Percentiles rank a stretch among this genome's conserved stretches.
Conservation (phyloP, 2,329 filamentous ascomycete species). For the Cryphonectria japonica region DNA sequence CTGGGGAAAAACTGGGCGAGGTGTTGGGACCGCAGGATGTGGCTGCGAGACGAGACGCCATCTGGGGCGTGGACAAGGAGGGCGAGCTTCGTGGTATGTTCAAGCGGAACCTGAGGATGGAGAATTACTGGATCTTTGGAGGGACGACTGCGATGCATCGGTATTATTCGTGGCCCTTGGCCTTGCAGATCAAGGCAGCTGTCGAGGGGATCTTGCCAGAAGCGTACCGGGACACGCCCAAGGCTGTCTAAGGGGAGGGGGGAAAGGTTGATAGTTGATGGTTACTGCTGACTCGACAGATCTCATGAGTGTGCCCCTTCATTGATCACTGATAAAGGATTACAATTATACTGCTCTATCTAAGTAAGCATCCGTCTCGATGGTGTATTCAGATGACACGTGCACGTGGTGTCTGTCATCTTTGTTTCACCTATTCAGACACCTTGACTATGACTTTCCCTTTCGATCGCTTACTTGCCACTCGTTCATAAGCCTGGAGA, state of each 20-base stretch:
- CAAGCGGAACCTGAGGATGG: slow-evolving; percentile 40
- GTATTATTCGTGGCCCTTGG: slow-evolving; percentile 39
- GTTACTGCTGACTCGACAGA: not conserved
- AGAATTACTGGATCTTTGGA: slow-evolving; percentile 43
- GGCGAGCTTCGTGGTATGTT: slow-evolving; percentile 47
- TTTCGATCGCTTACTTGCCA: slow-evolving; percentile 37
- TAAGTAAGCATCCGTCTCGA: not conserved
- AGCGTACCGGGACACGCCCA: slow-evolving; percentile 36
- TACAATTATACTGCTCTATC: not conserved
- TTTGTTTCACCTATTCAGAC: not conserved
- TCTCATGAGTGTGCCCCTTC: not conserved
- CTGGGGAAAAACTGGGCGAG: not conserved
- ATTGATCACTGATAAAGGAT: not conserved
- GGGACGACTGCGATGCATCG: slow-evolving; percentile 41
- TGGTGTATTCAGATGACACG: not conserved
- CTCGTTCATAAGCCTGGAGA: slow-evolving; percentile 37
- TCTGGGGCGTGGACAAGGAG: slow-evolving; percentile 47
- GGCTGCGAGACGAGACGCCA: slow-evolving; percentile 40
- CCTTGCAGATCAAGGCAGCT: slow-evolving; percentile 42
- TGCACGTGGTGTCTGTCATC: not conserved
- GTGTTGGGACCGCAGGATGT: slow-evolving; percentile 37
- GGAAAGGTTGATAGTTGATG: not conserved
- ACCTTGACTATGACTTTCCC: slow-evolving; percentile 41
- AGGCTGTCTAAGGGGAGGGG: slow-evolving; percentile 17
- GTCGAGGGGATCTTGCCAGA: slow-evolving; percentile 41